Base-by-base conservation (phyloP, 106 monocot genomes). In the Allium fistulosum region DNA sequence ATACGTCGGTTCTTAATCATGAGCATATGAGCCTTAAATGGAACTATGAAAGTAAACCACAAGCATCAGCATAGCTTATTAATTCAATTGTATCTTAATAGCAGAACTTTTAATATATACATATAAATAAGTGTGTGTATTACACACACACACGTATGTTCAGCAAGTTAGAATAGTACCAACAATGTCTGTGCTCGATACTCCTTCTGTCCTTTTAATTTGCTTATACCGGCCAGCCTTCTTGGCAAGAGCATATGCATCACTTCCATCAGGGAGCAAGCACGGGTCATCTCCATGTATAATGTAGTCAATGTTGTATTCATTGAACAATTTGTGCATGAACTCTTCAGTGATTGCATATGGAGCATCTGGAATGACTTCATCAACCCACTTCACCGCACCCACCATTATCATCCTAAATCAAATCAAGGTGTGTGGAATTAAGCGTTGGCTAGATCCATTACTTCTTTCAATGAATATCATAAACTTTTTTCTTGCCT, bases 281-380 rank as follows among this genome's bases (percentile, higher is more conserved):
- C 88, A 88, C 46, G 88, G 88, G 60, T 88, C 88, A 77, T 88
- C 88, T 58, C 88, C 88, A 79, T 88, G 88, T 49, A 88, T 88
- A 58, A 88, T 88, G 77, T 88, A 88, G 71, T 88, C 88, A 55
- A 88, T 88, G 13, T 77, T 61, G 72, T 84, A 80, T 71, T 88
- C 81, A 69, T 81, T 81, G 65, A 88, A 88, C 58, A 88, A 66
- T 65, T 84, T 88, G 27, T 85, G 71, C 96, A 96, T 96, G 63
- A 96, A 96, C n/a, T 88, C 86, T 69, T 96, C 92, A 10, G 91
- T 92, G 69, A 96, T 96, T 69, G 96, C 91, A 82, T 96, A 96
- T 48, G 96, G 96, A 9, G 96, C 88, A 80, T 96, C 86, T 15
- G 86, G 86, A 71, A 96, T 96, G 60, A 96, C 79, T 62, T 92